These are phyloP conservation scores for Houttuynia cordata DNA, from an alignment of 164 flowering plant genomes.

Conservation along the genomic window DNA sequence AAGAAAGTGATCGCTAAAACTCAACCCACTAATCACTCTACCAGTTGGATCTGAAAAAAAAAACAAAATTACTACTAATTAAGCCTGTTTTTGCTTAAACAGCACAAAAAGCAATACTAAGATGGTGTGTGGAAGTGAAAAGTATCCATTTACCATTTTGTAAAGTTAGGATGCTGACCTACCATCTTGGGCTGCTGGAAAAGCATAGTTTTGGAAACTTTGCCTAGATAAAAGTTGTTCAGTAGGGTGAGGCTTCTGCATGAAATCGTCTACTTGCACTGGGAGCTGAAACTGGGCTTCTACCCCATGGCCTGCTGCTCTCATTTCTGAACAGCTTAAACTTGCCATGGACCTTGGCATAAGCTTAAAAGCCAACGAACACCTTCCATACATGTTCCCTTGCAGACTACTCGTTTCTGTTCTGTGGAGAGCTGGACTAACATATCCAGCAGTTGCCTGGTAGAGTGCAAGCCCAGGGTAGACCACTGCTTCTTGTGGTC, in stretches of 20 bases:
- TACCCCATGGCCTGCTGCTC: constrained; percentile 90
- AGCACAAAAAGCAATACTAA: too few relatives aligned
- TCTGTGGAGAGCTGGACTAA: constrained; percentile 63
- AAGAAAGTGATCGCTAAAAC: too few relatives aligned
- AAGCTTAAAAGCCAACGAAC: constrained; percentile 77
- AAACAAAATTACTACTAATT: too few relatives aligned
- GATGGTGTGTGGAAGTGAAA: too few relatives aligned
- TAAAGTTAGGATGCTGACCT: constrained; percentile 10
- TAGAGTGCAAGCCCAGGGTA: constrained; percentile 92
- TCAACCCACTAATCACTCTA: too few relatives aligned
- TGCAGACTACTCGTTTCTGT: constrained; percentile 49
- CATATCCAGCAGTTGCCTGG: constrained; percentile 91
- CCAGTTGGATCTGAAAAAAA: too few relatives aligned
- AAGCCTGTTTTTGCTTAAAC: too few relatives aligned
- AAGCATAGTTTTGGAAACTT: constrained; percentile 41
- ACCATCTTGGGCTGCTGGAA: constrained; percentile 67
- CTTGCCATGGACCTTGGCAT: constrained; percentile 91
- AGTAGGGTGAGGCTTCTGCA: constrained; percentile 72
- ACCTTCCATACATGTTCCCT: constrained; percentile 60
- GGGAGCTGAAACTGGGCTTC: constrained; percentile 95
- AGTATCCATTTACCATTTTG: background rate
- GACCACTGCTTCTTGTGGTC: constrained; percentile 83
- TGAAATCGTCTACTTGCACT: constrained; percentile 88
- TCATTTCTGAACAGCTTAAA: constrained; percentile 87
- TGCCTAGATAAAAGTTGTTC: constrained; percentile 60